Evolutionary conservation across 192 early-diverging fungal species (phyloP).

Genomic region (Coemansia sp.): DNA sequence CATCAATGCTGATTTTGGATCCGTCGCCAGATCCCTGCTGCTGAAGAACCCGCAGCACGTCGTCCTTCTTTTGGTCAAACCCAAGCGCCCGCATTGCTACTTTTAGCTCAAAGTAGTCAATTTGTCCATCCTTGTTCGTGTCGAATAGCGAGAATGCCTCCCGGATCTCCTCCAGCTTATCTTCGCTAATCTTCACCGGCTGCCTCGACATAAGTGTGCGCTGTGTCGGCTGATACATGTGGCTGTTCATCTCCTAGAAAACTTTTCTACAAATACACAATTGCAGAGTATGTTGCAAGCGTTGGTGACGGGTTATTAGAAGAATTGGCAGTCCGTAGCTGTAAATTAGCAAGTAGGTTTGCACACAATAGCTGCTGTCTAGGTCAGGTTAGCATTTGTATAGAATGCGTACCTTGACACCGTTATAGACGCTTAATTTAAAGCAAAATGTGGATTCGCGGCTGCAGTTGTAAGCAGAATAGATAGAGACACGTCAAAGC

Average conservation of each 20-base stretch:
- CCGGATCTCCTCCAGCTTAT: slow-evolving; percentile 65
- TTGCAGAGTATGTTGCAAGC: background rate
- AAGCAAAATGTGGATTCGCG: background rate
- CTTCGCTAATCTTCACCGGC: slow-evolving; percentile 58
- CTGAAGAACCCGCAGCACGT: slow-evolving; percentile 69
- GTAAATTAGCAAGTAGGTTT: background rate
- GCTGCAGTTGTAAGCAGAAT: background rate
- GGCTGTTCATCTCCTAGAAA: slow-evolving; percentile 22
- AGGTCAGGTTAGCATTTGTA: background rate
- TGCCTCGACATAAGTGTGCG: slow-evolving; percentile 7
- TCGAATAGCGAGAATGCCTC: slow-evolving; percentile 66
- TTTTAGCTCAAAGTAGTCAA: slow-evolving; percentile 85
- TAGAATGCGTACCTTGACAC: background rate
- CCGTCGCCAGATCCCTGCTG: slow-evolving; percentile 60
- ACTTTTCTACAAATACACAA: background rate
- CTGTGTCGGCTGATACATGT: slow-evolving; percentile 16
- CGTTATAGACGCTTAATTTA: background rate
- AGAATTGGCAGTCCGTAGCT: background rate
- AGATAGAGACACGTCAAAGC: background rate
- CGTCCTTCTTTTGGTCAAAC: slow-evolving; percentile 80
- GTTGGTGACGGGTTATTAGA: background rate
- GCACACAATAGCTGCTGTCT: background rate
- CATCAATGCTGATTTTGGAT: slow-evolving; percentile 63
- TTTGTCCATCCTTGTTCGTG: slow-evolving; percentile 63
- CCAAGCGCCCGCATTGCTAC: slow-evolving; percentile 83